Conservation (phyloP, 2,329 filamentous ascomycete species). For the Colletotrichum echinochloae region DNA sequence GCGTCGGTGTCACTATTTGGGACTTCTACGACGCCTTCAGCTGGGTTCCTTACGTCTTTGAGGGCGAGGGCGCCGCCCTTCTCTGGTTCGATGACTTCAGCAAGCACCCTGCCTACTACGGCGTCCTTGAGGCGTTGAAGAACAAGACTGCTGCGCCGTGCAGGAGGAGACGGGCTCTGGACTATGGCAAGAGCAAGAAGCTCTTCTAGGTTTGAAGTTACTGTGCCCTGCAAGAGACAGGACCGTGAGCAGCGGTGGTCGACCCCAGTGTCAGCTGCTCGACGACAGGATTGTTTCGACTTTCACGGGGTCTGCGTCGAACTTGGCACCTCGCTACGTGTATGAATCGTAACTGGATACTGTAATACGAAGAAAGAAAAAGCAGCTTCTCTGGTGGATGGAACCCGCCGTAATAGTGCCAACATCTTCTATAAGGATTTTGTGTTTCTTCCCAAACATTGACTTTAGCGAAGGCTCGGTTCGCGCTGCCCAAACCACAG, state of each 20-base stretch:
- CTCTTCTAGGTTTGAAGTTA: constrained; percentile 5
- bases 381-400: background rate
- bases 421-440: background rate
- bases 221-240: too few relatives aligned
- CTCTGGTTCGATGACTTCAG: constrained; percentile 57
- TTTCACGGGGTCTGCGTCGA: background rate
- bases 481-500: background rate
- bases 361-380: too few relatives aligned
- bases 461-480: background rate
- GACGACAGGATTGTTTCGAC: too few relatives aligned
- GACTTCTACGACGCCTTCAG: constrained; percentile 53
- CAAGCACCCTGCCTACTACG: constrained; percentile 57
- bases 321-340: background rate
- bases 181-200: constrained; percentile 25
- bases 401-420: background rate
- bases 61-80: constrained; percentile 55
- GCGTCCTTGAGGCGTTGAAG: constrained; percentile 51
- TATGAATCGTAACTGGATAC: background rate
- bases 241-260: background rate
- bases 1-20: constrained; percentile 51
- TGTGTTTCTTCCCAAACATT: too few relatives aligned
- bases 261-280: background rate
- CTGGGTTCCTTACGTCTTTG: constrained; percentile 57
- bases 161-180: constrained; percentile 27
- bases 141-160: constrained; percentile 43